phyloP scores from a whole-genome alignment of 2,329 filamentous ascomycete genomes.

The Colletotrichum brevisporum region DNA sequence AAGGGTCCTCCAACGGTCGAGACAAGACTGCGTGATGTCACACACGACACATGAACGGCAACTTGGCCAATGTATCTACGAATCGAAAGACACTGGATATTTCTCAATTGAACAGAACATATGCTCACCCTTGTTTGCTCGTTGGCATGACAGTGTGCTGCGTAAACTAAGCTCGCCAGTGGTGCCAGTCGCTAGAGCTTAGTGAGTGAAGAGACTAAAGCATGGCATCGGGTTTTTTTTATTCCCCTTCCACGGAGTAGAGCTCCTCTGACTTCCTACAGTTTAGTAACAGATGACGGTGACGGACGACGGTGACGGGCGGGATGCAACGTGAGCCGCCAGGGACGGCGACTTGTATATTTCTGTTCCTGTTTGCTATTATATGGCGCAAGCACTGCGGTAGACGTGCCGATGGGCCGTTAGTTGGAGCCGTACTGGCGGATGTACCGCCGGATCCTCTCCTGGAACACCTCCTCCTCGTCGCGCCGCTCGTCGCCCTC shows the following conservation, averaged over 20 bases:
- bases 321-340: no score
- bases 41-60: neutral
- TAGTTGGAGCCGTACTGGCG: slow-evolving; percentile 37
- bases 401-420: no score
- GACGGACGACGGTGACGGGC: no score
- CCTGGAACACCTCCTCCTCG: slow-evolving; percentile 46
- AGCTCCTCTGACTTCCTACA: no score
- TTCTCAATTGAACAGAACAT: slow-evolving; percentile 24
- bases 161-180: neutral
- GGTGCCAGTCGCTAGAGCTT: no score
- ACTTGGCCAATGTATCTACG: slow-evolving; percentile 2
- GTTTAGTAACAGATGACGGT: no score
- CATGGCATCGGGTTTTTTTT: no score
- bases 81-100: neutral
- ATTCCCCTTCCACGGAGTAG: no score
- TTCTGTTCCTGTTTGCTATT: no score
- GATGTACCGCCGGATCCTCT: slow-evolving; percentile 44
- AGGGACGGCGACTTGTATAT: no score
- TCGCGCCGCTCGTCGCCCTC: slow-evolving; percentile 54
- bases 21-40: slow-evolving; percentile 10
- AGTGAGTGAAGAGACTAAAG: no score
- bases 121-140: neutral
- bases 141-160: neutral
- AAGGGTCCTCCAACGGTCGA: neutral
- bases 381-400: no score